Evolutionary conservation across 371 early-diverging fungal genomes (phyloP).

Genomic region (Batkoa obscura): DNA sequence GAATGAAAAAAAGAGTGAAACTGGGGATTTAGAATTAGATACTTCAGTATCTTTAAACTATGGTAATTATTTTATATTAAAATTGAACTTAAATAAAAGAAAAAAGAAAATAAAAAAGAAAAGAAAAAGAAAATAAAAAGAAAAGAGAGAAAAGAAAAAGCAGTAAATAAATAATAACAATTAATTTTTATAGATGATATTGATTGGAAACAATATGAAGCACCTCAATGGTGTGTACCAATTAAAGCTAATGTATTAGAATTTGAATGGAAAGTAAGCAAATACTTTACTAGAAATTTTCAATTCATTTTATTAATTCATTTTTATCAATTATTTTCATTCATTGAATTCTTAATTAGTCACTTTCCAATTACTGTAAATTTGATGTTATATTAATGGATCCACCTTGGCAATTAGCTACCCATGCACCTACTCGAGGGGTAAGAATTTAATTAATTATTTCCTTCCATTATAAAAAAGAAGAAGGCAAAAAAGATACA

Average conservation of each 20-base stretch:
- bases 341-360: background rate
- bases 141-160: too few species aligned
- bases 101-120: too few species aligned
- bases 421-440: conserved; percentile 82
- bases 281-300: background rate
- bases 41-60: too few species aligned
- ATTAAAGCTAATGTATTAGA: conserved; percentile 86
- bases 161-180: too few species aligned
- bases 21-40: too few species aligned
- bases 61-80: too few species aligned
- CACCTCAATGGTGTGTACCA: conserved; percentile 86
- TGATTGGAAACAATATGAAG: conserved; percentile 66
- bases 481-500: background rate
- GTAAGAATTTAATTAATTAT: too few species aligned
- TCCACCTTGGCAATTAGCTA: conserved; percentile 94
- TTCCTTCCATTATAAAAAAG: background rate
- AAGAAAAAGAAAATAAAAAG: too few species aligned
- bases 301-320: too few species aligned
- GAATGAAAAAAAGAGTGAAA: too few species aligned
- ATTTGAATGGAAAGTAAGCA: conserved; percentile 73
- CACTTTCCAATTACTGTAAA: conserved; percentile 17
- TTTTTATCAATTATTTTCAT: background rate
- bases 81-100: too few species aligned
- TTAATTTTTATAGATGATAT: conserved; percentile 8
- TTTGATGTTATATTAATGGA: conserved; percentile 87